Evolutionary conservation across 139 green algal genomes (phyloP).

Genomic region (Picochlorum sp.): DNA sequence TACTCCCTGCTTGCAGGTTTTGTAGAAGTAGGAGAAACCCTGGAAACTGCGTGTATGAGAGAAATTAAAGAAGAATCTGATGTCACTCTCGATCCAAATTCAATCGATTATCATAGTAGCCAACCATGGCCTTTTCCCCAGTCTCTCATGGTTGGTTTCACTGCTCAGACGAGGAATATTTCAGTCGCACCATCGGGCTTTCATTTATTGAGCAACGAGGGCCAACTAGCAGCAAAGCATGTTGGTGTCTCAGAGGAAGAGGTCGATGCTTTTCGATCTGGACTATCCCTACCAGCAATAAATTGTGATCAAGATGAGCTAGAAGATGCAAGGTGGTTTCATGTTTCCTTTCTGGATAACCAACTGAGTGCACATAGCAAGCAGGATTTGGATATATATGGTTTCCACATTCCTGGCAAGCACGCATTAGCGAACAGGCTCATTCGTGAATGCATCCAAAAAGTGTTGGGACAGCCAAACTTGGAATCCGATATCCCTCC

Average conservation of each 20-base stretch:
- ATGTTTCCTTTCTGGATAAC: constrained; percentile 29
- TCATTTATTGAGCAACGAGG: neutral
- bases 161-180: constrained; percentile 8
- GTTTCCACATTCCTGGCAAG: constrained; percentile 41
- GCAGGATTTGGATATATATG: neutral
- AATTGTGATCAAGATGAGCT: constrained; percentile 43
- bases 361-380: neutral
- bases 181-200: neutral
- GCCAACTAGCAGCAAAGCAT: constrained; percentile 19
- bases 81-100: constrained; percentile 26
- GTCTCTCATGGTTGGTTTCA: constrained; percentile 78
- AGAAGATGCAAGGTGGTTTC: constrained; percentile 63
- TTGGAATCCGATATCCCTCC: neutral
- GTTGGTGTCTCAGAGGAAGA: constrained; percentile 21
- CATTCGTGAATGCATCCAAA: constrained; percentile 41
- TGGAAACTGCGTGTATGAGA: constrained; percentile 65
- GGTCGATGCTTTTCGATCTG: constrained; percentile 4
- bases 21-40: constrained; percentile 67
- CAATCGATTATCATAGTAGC: constrained; percentile 47
- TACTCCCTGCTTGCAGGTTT: constrained; percentile 61
- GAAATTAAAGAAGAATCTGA: constrained; percentile 70
- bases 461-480: neutral
- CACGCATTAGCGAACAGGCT: constrained; percentile 49
- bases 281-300: constrained; percentile 13
- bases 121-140: constrained; percentile 86